These are phyloP conservation scores for Garcileccinum viscosum DNA, from an alignment of 1,284 basidiomycete species.

Conservation along the genomic window DNA sequence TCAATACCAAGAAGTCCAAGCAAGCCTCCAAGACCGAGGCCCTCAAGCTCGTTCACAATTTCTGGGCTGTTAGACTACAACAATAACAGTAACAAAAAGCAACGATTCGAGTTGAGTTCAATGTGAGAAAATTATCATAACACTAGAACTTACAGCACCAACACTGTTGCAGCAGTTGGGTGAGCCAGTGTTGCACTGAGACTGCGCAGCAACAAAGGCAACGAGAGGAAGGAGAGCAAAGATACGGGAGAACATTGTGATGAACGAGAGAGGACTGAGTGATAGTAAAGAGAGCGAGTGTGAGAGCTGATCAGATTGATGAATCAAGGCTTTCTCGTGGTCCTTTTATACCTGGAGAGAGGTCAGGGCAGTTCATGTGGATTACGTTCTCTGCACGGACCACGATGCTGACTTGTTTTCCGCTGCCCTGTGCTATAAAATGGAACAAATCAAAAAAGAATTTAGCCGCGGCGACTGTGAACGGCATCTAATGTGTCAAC, in stretches of 20 bases:
- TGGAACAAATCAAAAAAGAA: not conserved
- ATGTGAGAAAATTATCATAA: not conserved
- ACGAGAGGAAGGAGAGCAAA: not conserved
- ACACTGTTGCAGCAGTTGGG: not conserved
- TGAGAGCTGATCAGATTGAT: not conserved
- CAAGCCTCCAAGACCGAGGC: not conserved
- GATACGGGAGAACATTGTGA: not conserved
- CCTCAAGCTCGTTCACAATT: too few species aligned
- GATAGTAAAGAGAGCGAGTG: not conserved
- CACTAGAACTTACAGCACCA: not conserved
- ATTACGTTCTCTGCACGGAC: not conserved
- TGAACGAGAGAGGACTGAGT: not conserved
- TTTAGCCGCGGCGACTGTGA: not conserved
- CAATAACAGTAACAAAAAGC: not conserved
- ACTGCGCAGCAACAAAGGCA: not conserved
- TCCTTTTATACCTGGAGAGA: not conserved
- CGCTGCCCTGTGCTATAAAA: not conserved
- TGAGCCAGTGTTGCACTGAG: not conserved
- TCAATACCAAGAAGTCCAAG: not conserved
- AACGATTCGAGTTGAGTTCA: not conserved
- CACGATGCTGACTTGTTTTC: not conserved
- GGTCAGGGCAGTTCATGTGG: not conserved
- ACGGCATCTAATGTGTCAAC: not conserved
- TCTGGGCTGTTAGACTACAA: not conserved
- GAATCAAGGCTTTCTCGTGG: not conserved